Evolutionary conservation across 73 alveolate species (phyloP).

Genomic region (Halteria grandinella): DNA sequence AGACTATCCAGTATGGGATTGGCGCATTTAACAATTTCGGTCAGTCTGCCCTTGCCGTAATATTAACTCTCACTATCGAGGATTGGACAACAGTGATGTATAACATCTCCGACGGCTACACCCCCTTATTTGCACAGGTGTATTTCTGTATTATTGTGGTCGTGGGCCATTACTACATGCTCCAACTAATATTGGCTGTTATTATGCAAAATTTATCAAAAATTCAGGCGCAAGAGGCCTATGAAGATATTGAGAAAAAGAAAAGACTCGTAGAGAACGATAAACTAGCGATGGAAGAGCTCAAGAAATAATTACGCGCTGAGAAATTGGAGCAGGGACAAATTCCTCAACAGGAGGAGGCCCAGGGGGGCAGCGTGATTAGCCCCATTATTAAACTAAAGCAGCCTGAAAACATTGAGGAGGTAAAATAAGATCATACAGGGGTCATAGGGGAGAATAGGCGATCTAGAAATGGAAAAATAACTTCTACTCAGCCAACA

Average conservation of each 20-base stretch:
- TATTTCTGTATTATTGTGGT: conserved; percentile 25
- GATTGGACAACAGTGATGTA: conserved; percentile 65
- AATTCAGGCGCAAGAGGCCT: conserved; percentile 16
- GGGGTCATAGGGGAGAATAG: no score
- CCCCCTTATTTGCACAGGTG: conserved; percentile 10
- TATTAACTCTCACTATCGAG: conserved; percentile 43
- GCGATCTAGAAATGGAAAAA: no score
- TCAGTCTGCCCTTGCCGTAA: conserved; percentile 45
- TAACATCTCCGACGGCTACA: conserved; percentile 25
- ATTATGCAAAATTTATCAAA: conserved; percentile 40
- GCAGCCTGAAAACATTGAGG: no score
- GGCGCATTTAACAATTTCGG: conserved; percentile 60
- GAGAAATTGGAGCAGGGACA: no score
- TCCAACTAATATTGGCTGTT: conserved; percentile 48
- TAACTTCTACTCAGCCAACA: no score
- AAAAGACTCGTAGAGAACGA: not conserved
- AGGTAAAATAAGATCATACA: no score
- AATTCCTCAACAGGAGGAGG: no score
- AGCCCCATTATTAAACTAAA: no score
- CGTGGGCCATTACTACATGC: conserved; percentile 32
- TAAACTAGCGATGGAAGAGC: no score
- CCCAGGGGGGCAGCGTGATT: no score
- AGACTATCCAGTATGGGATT: conserved; percentile 43
- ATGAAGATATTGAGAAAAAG: conserved; percentile 37
- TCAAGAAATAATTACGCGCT: no score